A percentile compares a stretch with the other conserved stretches of the same genome.
phyloP scores from a whole-genome alignment of 2,329 filamentous ascomycete species.

The Xylaria sp. region DNA sequence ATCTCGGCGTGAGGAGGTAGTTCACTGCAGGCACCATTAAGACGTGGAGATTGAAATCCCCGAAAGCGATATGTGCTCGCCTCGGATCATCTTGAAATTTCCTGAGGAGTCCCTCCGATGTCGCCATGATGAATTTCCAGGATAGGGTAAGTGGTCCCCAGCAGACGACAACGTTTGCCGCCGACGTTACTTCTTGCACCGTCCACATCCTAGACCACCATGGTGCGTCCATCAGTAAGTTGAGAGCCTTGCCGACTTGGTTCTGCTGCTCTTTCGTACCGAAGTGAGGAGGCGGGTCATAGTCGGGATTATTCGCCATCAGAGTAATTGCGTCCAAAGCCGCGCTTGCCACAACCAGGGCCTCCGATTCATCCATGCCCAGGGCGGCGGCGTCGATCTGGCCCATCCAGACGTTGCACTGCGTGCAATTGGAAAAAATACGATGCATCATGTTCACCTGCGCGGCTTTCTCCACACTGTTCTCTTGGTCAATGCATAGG shows the following conservation, averaged over 20 bases:
- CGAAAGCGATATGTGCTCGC: too few species aligned
- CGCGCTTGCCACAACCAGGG: slow-evolving; percentile 7
- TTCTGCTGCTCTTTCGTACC: neutral
- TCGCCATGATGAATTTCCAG: slow-evolving; percentile 11
- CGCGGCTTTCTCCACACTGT: slow-evolving; percentile 21
- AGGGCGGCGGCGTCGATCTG: slow-evolving; percentile 3
- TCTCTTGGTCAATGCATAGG: slow-evolving; percentile 29
- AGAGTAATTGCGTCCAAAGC: slow-evolving; percentile 11
- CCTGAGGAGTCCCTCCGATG: neutral
- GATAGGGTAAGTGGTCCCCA: slow-evolving; percentile 15
- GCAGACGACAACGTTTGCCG: slow-evolving; percentile 6
- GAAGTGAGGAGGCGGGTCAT: slow-evolving; percentile 7
- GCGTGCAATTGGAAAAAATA: slow-evolving; percentile 20
- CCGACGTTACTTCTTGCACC: slow-evolving; percentile 17
- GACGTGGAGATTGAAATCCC: slow-evolving; percentile 1
- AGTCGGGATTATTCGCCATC: slow-evolving; percentile 3
- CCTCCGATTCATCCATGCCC: slow-evolving; percentile 2
- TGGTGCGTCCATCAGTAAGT: slow-evolving; percentile 1
- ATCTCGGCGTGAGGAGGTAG: too few species aligned
- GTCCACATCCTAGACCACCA: slow-evolving; percentile 21
- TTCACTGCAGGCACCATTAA: neutral
- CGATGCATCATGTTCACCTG: slow-evolving; percentile 27
- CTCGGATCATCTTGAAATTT: too few species aligned
- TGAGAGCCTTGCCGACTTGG: slow-evolving; percentile 9
- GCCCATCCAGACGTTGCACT: slow-evolving; percentile 17